Evolutionary conservation across 75 land plant species (phyloP), one percentile per base, ranked within the genome.

Genomic region (Isoetes taiwanensis): DNA sequence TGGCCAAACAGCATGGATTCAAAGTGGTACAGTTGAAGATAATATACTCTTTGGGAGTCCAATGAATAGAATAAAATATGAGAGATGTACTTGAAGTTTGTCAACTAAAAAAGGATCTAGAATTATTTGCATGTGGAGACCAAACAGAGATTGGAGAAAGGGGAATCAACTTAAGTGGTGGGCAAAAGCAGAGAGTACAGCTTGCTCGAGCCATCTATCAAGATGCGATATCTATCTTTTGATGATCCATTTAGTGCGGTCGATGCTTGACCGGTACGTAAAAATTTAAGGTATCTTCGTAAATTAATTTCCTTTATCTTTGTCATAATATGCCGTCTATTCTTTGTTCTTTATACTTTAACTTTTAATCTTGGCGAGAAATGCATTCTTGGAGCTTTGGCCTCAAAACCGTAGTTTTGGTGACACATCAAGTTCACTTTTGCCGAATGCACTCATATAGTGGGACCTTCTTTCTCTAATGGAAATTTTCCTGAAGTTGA

Each of bases 241-340:
- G 97, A 91, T 73, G 97, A 91, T 55, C 87, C 86, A 34, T 90
- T 90, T 64, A 90, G 97, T 65, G 94, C 97, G 30, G 82, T 90
- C 6, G 97, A 90, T 80, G 97, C 93, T 87, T 82, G 57, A 86
- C 96, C 28, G 96, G 91, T n/a, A 69, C 80, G 30, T 74, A 82
- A 41, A 74, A 85, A 2, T 85, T 90, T 56, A 29, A 82, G 78
- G 96, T 79, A 35, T 39, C 23, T 16, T 58, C 40, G 4, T n/a
- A n/a, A n/a, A n/a, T n/a, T n/a, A n/a, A n/a, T n/a, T n/a, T n/a
- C n/a, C n/a, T n/a, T n/a, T n/a, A n/a, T n/a, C n/a, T n/a, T n/a
- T n/a, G n/a, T n/a, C n/a, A n/a, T n/a, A n/a, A n/a, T n/a, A n/a
- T n/a, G n/a, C n/a, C n/a, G n/a, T n/a, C n/a, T n/a, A n/a, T n/a